A percentile compares a stretch with the other conserved stretches of the same genome.
Conservation (phyloP, 495 filamentous ascomycete genomes). For the Aspergillus indologenus region DNA sequence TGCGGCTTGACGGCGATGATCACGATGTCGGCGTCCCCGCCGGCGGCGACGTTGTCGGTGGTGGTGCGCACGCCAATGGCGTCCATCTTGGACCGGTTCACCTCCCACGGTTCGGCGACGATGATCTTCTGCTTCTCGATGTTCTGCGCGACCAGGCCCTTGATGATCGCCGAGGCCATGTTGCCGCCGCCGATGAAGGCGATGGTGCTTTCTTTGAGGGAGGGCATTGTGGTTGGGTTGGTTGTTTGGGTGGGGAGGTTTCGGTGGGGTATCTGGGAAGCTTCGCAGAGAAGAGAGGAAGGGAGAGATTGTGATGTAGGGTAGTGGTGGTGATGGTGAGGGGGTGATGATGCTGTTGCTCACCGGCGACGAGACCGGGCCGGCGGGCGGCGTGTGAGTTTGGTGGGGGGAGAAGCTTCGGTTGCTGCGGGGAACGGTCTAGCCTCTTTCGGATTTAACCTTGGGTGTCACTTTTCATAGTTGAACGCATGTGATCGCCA, state of each 20-base stretch:
- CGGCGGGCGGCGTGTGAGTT: not conserved
- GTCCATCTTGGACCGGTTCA: constrained; percentile 82
- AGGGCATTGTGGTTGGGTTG: constrained; percentile 24
- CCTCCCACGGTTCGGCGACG: constrained; percentile 80
- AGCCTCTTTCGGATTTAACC: not conserved
- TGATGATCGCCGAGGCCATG: constrained; percentile 46
- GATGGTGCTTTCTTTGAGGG: constrained; percentile 38
- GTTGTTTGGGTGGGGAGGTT: not conserved
- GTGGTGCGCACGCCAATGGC: constrained; percentile 80
- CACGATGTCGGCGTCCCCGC: constrained; percentile 89
- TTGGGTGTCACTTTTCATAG: not conserved
- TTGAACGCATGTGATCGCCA: not conserved
- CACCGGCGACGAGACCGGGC: not conserved
- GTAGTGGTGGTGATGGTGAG: not conserved
- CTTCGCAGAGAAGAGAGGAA: not conserved
- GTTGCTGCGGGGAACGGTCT: not conserved
- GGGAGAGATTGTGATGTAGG: not conserved
- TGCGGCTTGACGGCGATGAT: constrained; percentile 72
- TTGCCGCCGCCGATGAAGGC: constrained; percentile 47
- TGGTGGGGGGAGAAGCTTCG: not conserved
- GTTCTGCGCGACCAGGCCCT: constrained; percentile 35
- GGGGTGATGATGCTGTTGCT: not conserved
- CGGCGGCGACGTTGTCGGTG: constrained; percentile 80
- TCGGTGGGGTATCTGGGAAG: not conserved
- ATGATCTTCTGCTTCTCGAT: constrained; percentile 41